A percentile compares a stretch with the other conserved stretches of the same genome.
These are phyloP conservation scores for Polygonum maritimum DNA, from an alignment of 148 eudicot species.

Conservation along the genomic window DNA sequence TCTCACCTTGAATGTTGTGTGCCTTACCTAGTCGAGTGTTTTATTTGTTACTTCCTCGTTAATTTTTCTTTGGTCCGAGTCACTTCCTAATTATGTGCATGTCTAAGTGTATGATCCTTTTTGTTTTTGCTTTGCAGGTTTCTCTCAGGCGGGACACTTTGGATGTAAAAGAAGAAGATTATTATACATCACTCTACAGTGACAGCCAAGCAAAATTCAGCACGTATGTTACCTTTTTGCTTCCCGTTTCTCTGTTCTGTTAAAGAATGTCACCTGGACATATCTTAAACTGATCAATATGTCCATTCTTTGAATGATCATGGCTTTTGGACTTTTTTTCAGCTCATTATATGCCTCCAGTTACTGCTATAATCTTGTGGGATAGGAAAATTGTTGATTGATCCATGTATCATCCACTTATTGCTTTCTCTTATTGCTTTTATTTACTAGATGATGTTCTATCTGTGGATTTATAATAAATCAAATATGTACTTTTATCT, in stretches of 20 bases:
- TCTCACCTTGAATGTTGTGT: neutral
- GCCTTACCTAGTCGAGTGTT: neutral
- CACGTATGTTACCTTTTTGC: slow-evolving; percentile 30
- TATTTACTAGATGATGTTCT: neutral
- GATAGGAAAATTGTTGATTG: neutral
- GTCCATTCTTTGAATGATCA: neutral
- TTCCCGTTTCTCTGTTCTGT: neutral
- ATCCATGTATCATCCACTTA: neutral
- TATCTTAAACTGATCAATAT: neutral
- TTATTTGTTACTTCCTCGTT: neutral
- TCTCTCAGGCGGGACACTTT: slow-evolving; percentile 61
- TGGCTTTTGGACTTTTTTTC: neutral
- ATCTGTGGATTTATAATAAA: neutral
- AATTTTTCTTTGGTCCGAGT: neutral
- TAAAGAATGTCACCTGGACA: neutral
- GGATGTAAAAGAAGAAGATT: slow-evolving; percentile 82
- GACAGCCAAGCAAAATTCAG: slow-evolving; percentile 80
- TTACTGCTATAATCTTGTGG: neutral
- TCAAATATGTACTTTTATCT: neutral
- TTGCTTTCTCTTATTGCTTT: neutral
- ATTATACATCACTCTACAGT: slow-evolving; percentile 68
- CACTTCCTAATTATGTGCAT: neutral
- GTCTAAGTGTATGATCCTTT: neutral
- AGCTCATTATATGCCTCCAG: neutral
- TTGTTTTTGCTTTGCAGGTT: slow-evolving; percentile 29